Evolutionary conservation across 805 yeast genomes (phyloP).

Genomic region (Nakazawaea holstii): DNA sequence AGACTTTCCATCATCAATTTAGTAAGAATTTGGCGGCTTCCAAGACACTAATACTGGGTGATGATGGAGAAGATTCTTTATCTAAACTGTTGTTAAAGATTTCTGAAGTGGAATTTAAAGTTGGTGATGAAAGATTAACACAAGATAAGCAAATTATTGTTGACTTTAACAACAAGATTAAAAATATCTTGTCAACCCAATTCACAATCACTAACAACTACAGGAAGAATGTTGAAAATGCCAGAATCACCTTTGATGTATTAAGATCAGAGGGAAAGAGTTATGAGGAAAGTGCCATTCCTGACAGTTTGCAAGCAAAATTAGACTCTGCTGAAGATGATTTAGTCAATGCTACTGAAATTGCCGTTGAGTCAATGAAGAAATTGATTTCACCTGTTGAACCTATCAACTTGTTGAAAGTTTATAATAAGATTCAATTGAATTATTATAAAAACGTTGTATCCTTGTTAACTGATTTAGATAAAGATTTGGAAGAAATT

Average conservation of each 20-base stretch:
- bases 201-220: constrained; percentile 56
- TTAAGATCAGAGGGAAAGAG: constrained; percentile 52
- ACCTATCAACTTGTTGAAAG: constrained; percentile 54
- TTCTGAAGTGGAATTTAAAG: constrained; percentile 51
- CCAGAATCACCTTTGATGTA: constrained; percentile 67
- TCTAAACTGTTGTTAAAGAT: constrained; percentile 48
- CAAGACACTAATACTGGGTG: constrained; percentile 4
- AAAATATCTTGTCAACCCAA: constrained; percentile 45
- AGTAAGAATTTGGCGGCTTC: constrained; percentile 38
- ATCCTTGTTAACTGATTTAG: constrained; percentile 38
- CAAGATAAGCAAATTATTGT: constrained; percentile 61
- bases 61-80: constrained; percentile 38
- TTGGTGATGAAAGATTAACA: constrained; percentile 64
- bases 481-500: constrained; percentile 37
- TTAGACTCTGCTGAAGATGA: constrained; percentile 66
- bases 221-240: constrained; percentile 64
- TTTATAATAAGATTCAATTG: constrained; percentile 66
- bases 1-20: constrained; percentile 70
- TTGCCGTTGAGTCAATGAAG: constrained; percentile 78
- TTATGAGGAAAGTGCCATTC: constrained; percentile 23
- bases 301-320: constrained; percentile 47
- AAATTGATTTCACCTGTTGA: constrained; percentile 64
- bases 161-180: constrained; percentile 55
- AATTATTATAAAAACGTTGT: constrained; percentile 55
- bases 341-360: constrained; percentile 70